Percentiles rank a stretch among this genome's conserved stretches.
These are phyloP conservation scores for Fulvia fulva DNA, from an alignment of 2,329 filamentous ascomycete species.

Conservation along the genomic window DNA sequence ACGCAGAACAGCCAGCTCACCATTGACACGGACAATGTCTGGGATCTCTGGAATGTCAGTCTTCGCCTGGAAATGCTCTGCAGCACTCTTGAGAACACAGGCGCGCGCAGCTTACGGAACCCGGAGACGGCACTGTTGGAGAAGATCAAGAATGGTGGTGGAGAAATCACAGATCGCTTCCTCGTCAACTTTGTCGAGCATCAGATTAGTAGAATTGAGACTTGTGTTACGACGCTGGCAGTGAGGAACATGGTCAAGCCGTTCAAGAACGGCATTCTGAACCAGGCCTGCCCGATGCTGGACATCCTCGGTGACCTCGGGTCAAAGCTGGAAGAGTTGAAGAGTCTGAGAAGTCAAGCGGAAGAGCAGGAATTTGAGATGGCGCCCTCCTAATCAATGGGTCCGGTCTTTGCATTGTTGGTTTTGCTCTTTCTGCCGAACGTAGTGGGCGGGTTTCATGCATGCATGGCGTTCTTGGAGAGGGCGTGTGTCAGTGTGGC, in stretches of 20 bases:
- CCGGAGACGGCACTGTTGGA: conserved; percentile 83
- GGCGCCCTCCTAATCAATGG: neutral
- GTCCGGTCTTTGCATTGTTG: neutral
- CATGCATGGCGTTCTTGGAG: neutral
- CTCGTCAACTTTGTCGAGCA: conserved; percentile 88
- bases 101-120: conserved; percentile 61
- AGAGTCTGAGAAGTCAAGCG: conserved; percentile 31
- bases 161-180: conserved; percentile 84
- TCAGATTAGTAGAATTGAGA: conserved; percentile 93
- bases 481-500: neutral
- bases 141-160: conserved; percentile 65
- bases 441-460: neutral
- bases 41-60: conserved; percentile 85
- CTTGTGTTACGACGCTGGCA: conserved; percentile 73
- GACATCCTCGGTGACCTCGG: conserved; percentile 63
- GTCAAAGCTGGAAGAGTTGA: conserved; percentile 60
- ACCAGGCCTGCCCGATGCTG: conserved; percentile 73
- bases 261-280: conserved; percentile 62
- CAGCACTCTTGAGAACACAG: conserved; percentile 72
- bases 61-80: conserved; percentile 90
- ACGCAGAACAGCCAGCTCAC: conserved; percentile 60
- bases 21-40: conserved; percentile 80
- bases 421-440: neutral
- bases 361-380: conserved; percentile 3
- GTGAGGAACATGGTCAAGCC: conserved; percentile 76